Percentiles rank a stretch among this genome's conserved stretches.
Conservation (phyloP, 139 green algal genomes). For the Chlorella sp. region DNA sequence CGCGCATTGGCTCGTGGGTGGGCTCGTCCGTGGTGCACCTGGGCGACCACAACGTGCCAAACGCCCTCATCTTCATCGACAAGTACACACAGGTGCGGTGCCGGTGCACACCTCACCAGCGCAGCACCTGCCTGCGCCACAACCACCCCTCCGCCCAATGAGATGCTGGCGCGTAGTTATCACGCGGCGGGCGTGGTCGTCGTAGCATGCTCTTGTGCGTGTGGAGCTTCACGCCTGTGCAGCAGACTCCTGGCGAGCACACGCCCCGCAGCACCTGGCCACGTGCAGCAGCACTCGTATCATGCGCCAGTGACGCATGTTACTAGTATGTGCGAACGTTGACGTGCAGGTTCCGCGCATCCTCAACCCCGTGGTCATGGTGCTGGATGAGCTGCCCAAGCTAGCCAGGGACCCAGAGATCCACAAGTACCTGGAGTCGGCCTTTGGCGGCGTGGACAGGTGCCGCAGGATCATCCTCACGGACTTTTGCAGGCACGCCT, state of each 20-base stretch:
- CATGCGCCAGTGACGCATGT: no score
- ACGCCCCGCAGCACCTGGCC: no score
- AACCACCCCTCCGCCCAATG: no score
- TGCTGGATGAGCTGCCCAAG: constrained; percentile 78
- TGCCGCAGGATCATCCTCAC: constrained; percentile 64
- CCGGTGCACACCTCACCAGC: no score
- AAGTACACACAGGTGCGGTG: constrained; percentile 88
- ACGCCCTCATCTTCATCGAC: constrained; percentile 93
- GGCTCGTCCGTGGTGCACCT: constrained; percentile 88
- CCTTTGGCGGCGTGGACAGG: constrained; percentile 59
- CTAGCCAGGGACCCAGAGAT: constrained; percentile 32
- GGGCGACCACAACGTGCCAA: constrained; percentile 94
- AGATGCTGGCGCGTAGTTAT: no score
- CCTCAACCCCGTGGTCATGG: constrained; percentile 81
- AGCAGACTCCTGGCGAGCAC: no score
- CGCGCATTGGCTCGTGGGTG: constrained; percentile 82
- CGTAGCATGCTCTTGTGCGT: no score
- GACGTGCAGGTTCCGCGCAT: constrained; percentile 87
- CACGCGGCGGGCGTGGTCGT: no score
- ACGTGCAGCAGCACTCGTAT: no score
- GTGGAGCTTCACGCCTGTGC: no score
- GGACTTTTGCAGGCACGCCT: constrained; percentile 94
- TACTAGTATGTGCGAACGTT: no score
- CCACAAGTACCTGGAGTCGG: constrained; percentile 38
- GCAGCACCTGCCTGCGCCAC: no score